Evolutionary conservation across 805 yeast genomes (phyloP).

Genomic region (Kodamaea hsintzibuensis): DNA sequence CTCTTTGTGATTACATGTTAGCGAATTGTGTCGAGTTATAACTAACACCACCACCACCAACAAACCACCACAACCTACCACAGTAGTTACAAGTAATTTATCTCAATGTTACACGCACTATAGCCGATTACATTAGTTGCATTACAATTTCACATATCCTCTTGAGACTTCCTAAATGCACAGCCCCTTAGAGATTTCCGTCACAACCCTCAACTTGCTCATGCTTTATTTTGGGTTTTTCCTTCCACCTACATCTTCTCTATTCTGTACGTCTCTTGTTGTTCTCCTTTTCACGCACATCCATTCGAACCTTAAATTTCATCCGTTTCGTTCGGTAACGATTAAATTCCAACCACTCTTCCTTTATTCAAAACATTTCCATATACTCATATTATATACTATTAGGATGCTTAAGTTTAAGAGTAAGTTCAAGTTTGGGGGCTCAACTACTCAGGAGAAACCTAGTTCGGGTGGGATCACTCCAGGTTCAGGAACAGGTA

Average conservation of each 20-base stretch:
- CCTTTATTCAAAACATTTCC: not conserved
- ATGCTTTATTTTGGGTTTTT: not conserved
- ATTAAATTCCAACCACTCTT: slow-evolving; percentile 1
- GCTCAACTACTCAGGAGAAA: slow-evolving; percentile 12
- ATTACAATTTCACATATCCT: no score
- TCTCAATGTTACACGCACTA: no score
- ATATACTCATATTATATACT: not conserved
- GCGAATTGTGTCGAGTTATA: not conserved
- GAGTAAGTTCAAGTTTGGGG: slow-evolving; percentile 31
- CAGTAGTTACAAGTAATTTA: no score
- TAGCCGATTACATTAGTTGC: no score
- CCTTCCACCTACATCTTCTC: not conserved
- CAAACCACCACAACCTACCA: not conserved
- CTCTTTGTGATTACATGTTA: not conserved
- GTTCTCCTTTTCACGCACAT: not conserved
- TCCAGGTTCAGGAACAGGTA: slow-evolving; percentile 8
- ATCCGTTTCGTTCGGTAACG: not conserved
- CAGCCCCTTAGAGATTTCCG: not conserved
- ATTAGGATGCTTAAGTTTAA: slow-evolving; percentile 28
- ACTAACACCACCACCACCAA: not conserved
- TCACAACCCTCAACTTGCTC: not conserved
- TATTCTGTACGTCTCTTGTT: not conserved
- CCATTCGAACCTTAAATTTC: not conserved
- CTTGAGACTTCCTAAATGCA: no score
- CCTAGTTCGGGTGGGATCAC: slow-evolving; percentile 4